Evolutionary conservation across 2,329 filamentous ascomycete species (phyloP), one percentile per base, ranked within the genome.

Genomic region (Penicillium sp.): DNA sequence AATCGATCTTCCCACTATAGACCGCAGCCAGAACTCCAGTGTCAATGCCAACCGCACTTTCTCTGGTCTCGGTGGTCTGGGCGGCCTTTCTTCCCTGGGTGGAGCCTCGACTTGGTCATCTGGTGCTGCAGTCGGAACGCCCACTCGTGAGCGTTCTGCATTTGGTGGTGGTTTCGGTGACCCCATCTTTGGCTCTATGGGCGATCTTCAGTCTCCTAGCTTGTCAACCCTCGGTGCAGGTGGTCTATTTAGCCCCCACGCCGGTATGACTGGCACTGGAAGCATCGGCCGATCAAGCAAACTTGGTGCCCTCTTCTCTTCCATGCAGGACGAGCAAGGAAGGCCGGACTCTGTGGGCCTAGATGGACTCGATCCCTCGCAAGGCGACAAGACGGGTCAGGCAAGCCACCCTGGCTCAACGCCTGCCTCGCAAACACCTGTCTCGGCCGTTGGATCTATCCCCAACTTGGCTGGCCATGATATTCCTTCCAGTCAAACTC

Each of bases 1-100:
- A 54, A 82, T 84, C 58, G 82, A 83, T 60, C 72, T 77, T 36
- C 77, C 80, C 55, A 86, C 88, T 5, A 90, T 91, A 63, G 93
- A 97, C 70, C 88, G 93, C 19, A 97, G 92, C 70, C 91, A 96
- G 73, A 96, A 90, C 0, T 96, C 92, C 0, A 96, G 92, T 68
- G 89, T 88, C 17, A 89, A 90, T 12, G 85, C 89, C 26, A 76
- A 78, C 41, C 89, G 91, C 66, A 87, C 82, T 10, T 96, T 88
- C 55, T 81, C 83, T 52, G 81, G 78, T 40, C 75, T 88, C n/a
- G 77, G 80, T 52, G 74, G 74, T 30, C 62, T 82, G 11, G 76
- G 79, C 50, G 75, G 75, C 36, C 75, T 89, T 49, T 79, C 83
- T 55, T 80, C 79, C 36, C 76, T 88, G 16, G 77, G 80, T 25